phyloP scores from a whole-genome alignment of 2,329 filamentous ascomycete genomes.

The Fusarium globosum region DNA sequence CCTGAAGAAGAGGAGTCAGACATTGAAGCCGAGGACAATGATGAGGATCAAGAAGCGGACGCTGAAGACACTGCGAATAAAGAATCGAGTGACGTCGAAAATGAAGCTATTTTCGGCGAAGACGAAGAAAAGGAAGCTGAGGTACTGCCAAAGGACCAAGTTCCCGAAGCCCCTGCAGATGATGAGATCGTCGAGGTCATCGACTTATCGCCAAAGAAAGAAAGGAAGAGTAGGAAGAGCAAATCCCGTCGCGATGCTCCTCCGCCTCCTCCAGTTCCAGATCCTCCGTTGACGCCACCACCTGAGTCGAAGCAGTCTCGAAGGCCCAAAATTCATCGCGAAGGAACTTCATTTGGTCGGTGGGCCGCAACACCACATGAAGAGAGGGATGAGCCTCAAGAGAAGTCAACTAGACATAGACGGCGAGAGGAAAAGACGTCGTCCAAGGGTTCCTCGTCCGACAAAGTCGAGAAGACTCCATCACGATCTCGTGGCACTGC shows the following conservation, averaged over 20 bases:
- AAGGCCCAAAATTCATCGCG: conserved; percentile 80
- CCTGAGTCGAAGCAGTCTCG: conserved; percentile 70
- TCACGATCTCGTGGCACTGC: conserved; percentile 67
- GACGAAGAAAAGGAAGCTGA: conserved; percentile 45
- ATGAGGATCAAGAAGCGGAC: background rate
- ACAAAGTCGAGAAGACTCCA: conserved; percentile 68
- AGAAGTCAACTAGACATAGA: conserved; percentile 64
- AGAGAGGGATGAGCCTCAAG: conserved; percentile 66
- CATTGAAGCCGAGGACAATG: background rate
- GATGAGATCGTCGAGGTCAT: conserved; percentile 57
- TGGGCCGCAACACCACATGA: conserved; percentile 69
- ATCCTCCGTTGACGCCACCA: conserved; percentile 60
- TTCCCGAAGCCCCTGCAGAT: conserved; percentile 31
- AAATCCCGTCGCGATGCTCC: conserved; percentile 53
- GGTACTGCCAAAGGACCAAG: conserved; percentile 48
- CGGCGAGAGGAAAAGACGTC: conserved; percentile 72
- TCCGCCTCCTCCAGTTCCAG: conserved; percentile 57
- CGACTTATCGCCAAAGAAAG: conserved; percentile 60
- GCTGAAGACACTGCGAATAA: background rate
- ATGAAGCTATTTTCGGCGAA: conserved; percentile 35
- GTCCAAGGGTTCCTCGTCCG: conserved; percentile 78
- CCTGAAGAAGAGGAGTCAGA: conserved; percentile 13
- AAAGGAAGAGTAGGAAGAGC: conserved; percentile 57
- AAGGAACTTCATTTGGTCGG: conserved; percentile 77
- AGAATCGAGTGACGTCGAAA: conserved; percentile 37